These are phyloP conservation scores for Thermomucor indicae-seudaticae DNA, from an alignment of 371 early-diverging fungal genomes.

Conservation along the genomic window DNA sequence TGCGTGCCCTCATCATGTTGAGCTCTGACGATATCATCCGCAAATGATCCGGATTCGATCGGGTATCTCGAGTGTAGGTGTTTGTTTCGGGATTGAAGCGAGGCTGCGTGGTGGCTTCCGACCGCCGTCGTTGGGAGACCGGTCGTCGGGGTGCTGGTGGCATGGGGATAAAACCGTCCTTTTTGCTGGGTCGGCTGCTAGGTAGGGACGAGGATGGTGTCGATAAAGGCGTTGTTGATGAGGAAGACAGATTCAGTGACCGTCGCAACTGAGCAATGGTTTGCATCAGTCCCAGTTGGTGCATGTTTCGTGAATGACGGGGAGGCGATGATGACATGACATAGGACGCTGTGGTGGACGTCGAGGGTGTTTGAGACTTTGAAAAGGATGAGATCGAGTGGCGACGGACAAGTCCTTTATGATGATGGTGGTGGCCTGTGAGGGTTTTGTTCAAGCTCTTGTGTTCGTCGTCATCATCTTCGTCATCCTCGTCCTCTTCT, in stretches of 20 bases:
- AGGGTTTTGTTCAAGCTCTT: constrained; percentile 1
- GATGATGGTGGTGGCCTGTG: constrained; percentile 2
- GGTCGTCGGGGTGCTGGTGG: constrained; percentile 34
- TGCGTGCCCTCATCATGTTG: constrained; percentile 55
- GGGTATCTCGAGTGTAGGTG: constrained; percentile 52
- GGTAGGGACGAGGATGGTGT: background rate
- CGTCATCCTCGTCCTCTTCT: constrained; percentile 10
- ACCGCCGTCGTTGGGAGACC: constrained; percentile 32
- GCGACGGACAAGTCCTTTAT: constrained; percentile 17
- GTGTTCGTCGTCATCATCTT: constrained; percentile 4
- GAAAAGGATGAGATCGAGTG: constrained; percentile 35
- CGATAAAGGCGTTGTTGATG: constrained; percentile 1
- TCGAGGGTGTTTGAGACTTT: constrained; percentile 22
- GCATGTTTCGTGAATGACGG: constrained; percentile 7
- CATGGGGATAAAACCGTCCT: constrained; percentile 37
- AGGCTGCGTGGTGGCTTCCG: constrained; percentile 49
- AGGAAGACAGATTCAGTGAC: constrained; percentile 19
- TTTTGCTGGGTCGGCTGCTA: background rate
- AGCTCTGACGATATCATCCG: constrained; percentile 59
- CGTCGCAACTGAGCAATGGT: constrained; percentile 23
- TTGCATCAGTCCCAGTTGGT: constrained; percentile 18
- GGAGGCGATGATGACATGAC: constrained; percentile 41
- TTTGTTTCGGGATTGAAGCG: constrained; percentile 47
- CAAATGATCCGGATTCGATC: constrained; percentile 58
- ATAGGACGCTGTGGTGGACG: constrained; percentile 31